phyloP scores from a whole-genome alignment of 306 rosid genomes.

The Carpinus fangiana region DNA sequence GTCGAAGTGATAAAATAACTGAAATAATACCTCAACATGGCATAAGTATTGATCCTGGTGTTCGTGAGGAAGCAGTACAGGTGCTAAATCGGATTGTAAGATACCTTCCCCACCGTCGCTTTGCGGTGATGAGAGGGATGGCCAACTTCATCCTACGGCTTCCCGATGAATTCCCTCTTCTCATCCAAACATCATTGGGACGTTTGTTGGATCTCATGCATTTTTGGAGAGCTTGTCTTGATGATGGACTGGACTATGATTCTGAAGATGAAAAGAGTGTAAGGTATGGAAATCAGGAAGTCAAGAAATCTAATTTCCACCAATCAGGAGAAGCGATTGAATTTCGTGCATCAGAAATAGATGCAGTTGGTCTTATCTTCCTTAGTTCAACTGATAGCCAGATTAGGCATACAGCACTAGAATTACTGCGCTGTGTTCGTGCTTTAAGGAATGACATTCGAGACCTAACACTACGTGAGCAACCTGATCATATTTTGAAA shows the following conservation, averaged over 20 bases:
- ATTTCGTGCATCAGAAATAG: constrained; percentile 90
- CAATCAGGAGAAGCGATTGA: constrained; percentile 75
- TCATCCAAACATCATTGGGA: constrained; percentile 93
- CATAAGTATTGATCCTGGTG: constrained; percentile 99
- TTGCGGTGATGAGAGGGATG: constrained; percentile 98
- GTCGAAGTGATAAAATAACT: constrained; percentile 94
- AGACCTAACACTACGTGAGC: constrained; percentile 62
- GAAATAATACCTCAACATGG: constrained; percentile 99
- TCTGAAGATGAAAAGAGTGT: constrained; percentile 47
- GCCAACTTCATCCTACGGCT: constrained; percentile 86
- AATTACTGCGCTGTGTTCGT: constrained; percentile 93
- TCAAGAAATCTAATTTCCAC: constrained; percentile 74
- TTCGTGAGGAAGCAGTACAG: constrained; percentile 98
- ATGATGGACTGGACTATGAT: constrained; percentile 73
- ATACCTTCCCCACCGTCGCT: constrained; percentile 91
- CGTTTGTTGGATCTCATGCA: constrained; percentile 98
- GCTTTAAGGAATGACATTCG: constrained; percentile 91
- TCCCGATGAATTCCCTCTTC: constrained; percentile 99
- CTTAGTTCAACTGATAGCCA: constrained; percentile 97
- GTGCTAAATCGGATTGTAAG: constrained; percentile 92
- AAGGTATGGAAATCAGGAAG: constrained; percentile 57
- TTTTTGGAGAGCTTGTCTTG: constrained; percentile 97
- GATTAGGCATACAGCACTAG: constrained; percentile 92
- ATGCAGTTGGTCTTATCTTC: constrained; percentile 97
- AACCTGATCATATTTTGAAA: constrained; percentile 60